Conservation (phyloP, 1,139 yeast genomes). For the Scheffersomyces quercinus region DNA sequence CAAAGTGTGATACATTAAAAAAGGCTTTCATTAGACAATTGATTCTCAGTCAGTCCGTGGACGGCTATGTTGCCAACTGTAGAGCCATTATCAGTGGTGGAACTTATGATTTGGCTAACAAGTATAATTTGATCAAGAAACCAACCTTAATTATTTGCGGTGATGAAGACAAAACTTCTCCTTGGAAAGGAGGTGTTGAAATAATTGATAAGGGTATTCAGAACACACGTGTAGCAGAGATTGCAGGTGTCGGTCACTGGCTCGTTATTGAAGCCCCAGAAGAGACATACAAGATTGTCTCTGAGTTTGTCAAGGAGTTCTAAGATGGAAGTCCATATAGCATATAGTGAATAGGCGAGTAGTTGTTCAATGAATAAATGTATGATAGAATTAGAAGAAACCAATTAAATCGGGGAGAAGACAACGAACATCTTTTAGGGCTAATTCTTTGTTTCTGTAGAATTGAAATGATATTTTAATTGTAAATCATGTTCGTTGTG, state of each 20-base stretch:
- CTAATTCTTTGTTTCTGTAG: too few species aligned
- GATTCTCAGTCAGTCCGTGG: constrained; percentile 17
- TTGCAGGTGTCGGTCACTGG: constrained; percentile 28
- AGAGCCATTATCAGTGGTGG: constrained; percentile 17
- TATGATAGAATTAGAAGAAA: too few species aligned
- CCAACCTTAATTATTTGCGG: constrained; percentile 22
- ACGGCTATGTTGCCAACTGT: constrained; percentile 26
- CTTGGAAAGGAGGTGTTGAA: constrained; percentile 23
- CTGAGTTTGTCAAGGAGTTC: too few species aligned
- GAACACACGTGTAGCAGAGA: constrained; percentile 7
- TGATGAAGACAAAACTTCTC: constrained; percentile 22
- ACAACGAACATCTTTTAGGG: too few species aligned
- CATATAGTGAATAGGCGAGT: too few species aligned
- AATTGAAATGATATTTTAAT: too few species aligned
- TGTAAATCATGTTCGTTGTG: too few species aligned
- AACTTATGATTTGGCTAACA: constrained; percentile 8
- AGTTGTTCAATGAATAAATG: too few species aligned
- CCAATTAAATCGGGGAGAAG: too few species aligned
- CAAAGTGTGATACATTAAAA: constrained; percentile 13
- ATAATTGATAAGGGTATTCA: constrained; percentile 15
- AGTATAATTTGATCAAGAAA: constrained; percentile 13
- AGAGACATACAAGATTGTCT: constrained; percentile 2
- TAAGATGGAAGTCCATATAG: too few species aligned
- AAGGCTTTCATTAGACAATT: constrained; percentile 23
- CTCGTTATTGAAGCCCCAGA: constrained; percentile 22